Base-by-base conservation (phyloP, 2,329 filamentous ascomycete genomes). In the Plectosphaerella cucumerina region DNA sequence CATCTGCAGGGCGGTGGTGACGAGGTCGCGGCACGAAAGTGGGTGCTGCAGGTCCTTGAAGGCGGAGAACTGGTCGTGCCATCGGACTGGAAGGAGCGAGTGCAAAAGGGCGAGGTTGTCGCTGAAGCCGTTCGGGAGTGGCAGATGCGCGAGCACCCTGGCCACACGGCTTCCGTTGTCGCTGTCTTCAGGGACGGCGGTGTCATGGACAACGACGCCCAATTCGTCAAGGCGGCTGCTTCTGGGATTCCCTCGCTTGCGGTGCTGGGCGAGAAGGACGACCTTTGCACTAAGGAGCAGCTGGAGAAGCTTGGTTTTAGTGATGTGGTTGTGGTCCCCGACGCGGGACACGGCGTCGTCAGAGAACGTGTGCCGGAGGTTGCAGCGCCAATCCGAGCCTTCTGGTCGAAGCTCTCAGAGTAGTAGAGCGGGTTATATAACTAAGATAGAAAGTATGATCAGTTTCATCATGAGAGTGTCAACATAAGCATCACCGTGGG, bases 101-200 rank as follows among this genome's bases (percentile, higher is more conserved):
- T 76, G 5, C 51, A 21, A 0, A 57, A 54, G 1, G 73, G 74
- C 0, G 69, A 77, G 39, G 60, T 80, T 0, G 75, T 79, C 1
- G 70, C 75, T 0, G 66, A 74, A 51, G 75, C 74, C 0, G 58
- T 81, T 2, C 60, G 66, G n/a, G 67, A 69, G 0, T 81, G 78
- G 78, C 65, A 80, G 57, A 65, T 71, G 59, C 60, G 55, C 10
- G 58, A 74, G 6, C 77, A 81, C 55, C 20, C 54, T 2, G 77
- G 76, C 0, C 75, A 80, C 53, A 18, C 55, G 3, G 70, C 70
- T 0, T 73, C 70, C 33, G 72, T 81, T 1, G 65, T 77, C 17
- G 71, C 62, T 0, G 67, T 78, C 0, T 64, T 78, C 6, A 65
- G 75, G 41, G 72, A 81, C 44, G 77, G 70, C 0, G 70, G 70